Conservation (phyloP, 805 yeast species). For the Priceomyces haplophilus region DNA sequence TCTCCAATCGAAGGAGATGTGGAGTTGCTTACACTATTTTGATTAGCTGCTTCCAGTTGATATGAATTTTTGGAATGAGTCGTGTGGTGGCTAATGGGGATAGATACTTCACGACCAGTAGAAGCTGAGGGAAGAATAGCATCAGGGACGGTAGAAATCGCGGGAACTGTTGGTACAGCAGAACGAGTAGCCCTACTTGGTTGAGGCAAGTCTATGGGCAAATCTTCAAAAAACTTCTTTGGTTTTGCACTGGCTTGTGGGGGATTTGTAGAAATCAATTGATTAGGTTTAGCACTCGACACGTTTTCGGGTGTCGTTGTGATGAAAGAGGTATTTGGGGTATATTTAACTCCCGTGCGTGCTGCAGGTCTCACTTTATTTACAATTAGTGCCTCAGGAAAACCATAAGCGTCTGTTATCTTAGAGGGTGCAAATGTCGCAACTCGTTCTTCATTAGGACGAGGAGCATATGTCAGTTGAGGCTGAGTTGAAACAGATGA, state of each 20-base stretch:
- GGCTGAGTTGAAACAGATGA: neutral
- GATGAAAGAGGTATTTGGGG: slow-evolving; percentile 9
- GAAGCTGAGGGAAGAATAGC: neutral
- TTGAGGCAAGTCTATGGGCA: slow-evolving; percentile 42
- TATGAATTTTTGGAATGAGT: no score
- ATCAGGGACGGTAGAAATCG: no score
- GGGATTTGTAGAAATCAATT: slow-evolving; percentile 3
- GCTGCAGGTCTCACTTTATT: slow-evolving; percentile 39
- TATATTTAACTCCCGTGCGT: slow-evolving; percentile 22
- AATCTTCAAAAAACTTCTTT: slow-evolving; percentile 57
- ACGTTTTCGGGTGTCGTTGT: neutral
- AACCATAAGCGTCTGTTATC: slow-evolving; percentile 68
- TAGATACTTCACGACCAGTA: no score
- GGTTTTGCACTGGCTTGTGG: slow-evolving; percentile 4
- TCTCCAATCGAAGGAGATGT: no score
- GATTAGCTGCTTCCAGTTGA: no score
- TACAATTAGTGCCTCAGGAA: slow-evolving; percentile 56
- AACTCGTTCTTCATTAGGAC: neutral
- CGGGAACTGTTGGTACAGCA: slow-evolving; percentile 11
- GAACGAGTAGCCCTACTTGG: slow-evolving; percentile 28
- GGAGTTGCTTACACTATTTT: no score
- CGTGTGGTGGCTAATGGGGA: no score
- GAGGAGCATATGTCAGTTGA: neutral
- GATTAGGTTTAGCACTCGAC: neutral
- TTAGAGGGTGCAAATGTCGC: neutral